phyloP scores from a whole-genome alignment of 495 filamentous ascomycete species.

The Glonium stellatum region DNA sequence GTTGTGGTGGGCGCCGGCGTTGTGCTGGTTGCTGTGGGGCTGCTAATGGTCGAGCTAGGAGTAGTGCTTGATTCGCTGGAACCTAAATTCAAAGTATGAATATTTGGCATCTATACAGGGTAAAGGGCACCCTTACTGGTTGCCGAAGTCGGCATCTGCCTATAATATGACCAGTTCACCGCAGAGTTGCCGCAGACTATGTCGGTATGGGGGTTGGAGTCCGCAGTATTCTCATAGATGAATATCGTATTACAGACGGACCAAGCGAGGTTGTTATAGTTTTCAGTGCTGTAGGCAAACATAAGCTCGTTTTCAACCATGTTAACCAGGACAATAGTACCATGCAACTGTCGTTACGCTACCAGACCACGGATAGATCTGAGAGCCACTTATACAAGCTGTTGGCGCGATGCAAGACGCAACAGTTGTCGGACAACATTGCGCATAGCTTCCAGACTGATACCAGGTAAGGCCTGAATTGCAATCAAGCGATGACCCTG shows the following conservation, averaged over 20 bases:
- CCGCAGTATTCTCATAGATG: slow-evolving; percentile 17
- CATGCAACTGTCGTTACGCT: slow-evolving; percentile 17
- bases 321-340: slow-evolving; percentile 5
- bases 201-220: slow-evolving; percentile 16
- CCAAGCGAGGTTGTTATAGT: slow-evolving; percentile 7
- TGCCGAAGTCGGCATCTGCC: slow-evolving; percentile 9
- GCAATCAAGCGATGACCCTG: slow-evolving; percentile 13
- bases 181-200: slow-evolving; percentile 14
- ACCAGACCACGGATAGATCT: slow-evolving; percentile 16
- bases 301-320: neutral
- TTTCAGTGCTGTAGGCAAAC: slow-evolving; percentile 9
- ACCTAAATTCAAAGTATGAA: neutral
- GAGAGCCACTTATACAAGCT: slow-evolving; percentile 15
- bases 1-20: neutral
- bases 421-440: slow-evolving; percentile 21
- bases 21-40: neutral
- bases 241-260: slow-evolving; percentile 22
- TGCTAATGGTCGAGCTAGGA: neutral
- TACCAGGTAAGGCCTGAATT: slow-evolving; percentile 19
- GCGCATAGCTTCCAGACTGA: slow-evolving; percentile 18
- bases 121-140: neutral
- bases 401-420: slow-evolving; percentile 17
- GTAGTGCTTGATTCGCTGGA: neutral
- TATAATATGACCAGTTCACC: slow-evolving; percentile 18
- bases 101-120: neutral